Evolutionary conservation across 805 yeast genomes (phyloP), one percentile per base, ranked within the genome.

Genomic region (Wickerhamomyces ciferrii): DNA sequence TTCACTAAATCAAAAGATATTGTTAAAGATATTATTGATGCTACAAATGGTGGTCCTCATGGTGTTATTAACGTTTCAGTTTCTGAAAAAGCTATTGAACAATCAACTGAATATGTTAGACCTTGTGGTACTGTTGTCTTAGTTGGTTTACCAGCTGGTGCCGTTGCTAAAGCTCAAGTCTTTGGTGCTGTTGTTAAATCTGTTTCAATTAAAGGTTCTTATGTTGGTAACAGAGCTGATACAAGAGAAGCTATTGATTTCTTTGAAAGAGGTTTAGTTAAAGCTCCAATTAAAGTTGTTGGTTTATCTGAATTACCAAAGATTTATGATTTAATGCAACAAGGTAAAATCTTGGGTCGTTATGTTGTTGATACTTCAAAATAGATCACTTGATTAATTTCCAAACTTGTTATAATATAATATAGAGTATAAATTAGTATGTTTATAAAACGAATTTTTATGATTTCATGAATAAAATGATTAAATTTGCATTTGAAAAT

Each of bases 191-290:
- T 87, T 49, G 79, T 83, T 57, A 84, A 77, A 67, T 78, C 87
- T 40, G 71, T 84, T 65, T 71, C 73, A 60, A 82, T 87, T 62
- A 78, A 73, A 62, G 95, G 94, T 54, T 85, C 95, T 41, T 84
- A 84, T 62, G 96, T 87, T 51, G 96, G 96, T 56, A 86, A 85
- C 79, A 82, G 94, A 69, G 84, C 84, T 52, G 96, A 87, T 70
- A 75, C 92, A 50, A 76, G 83, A 52, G 90, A 83, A 67, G 89
- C 89, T 42, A 61, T 83, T 48, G 87, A 83, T 58, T 83, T 83
- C 75, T 83, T 81, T 62, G 51, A 74, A 49, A 74, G 87, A 67
- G 89, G 89, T 46, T 68, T 78, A 56, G 81, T 83, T 58, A 67
- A 73, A 52, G 76, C 85, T 44, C 87, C 83, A 51, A 79, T 79